A percentile compares a stretch with the other conserved stretches of the same genome.
Conservation (phyloP, 768 basidiomycete species). For the Pleurotus citrinopileatus region DNA sequence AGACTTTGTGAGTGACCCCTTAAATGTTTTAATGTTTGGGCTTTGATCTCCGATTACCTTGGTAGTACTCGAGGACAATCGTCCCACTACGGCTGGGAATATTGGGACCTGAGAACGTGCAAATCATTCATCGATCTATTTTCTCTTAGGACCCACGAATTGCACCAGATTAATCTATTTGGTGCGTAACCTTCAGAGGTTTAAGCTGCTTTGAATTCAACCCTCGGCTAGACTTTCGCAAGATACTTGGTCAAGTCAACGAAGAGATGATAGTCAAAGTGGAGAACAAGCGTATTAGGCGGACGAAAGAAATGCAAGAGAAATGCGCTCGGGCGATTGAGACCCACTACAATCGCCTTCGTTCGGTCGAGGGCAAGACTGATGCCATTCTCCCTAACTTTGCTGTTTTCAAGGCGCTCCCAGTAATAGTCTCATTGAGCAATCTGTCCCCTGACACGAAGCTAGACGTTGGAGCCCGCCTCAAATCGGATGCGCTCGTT, state of each 20-base stretch:
- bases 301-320: slow-evolving; percentile 19
- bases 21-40: neutral
- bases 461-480: slow-evolving; percentile 8
- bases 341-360: slow-evolving; percentile 43
- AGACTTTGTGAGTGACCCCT: slow-evolving; percentile 17
- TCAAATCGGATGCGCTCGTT: slow-evolving; percentile 25
- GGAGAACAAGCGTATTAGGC: slow-evolving; percentile 20
- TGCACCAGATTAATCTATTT: slow-evolving; percentile 32
- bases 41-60: neutral
- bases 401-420: slow-evolving; percentile 27
- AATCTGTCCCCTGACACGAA: slow-evolving; percentile 16
- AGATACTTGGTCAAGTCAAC: slow-evolving; percentile 18
- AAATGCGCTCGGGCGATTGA: slow-evolving; percentile 31
- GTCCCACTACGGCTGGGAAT: slow-evolving; percentile 37
- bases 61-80: slow-evolving; percentile 36
- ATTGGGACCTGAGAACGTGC: slow-evolving; percentile 36
- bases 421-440: slow-evolving; percentile 21
- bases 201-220: neutral
- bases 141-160: slow-evolving; percentile 29
- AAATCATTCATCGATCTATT: slow-evolving; percentile 37
- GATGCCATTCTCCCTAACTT: slow-evolving; percentile 41
- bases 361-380: slow-evolving; percentile 22
- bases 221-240: neutral
- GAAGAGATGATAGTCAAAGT: slow-evolving; percentile 20
- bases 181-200: slow-evolving; percentile 28